Base-by-base conservation (phyloP, 2,329 filamentous ascomycete genomes). In the Falciphora oryzae region DNA sequence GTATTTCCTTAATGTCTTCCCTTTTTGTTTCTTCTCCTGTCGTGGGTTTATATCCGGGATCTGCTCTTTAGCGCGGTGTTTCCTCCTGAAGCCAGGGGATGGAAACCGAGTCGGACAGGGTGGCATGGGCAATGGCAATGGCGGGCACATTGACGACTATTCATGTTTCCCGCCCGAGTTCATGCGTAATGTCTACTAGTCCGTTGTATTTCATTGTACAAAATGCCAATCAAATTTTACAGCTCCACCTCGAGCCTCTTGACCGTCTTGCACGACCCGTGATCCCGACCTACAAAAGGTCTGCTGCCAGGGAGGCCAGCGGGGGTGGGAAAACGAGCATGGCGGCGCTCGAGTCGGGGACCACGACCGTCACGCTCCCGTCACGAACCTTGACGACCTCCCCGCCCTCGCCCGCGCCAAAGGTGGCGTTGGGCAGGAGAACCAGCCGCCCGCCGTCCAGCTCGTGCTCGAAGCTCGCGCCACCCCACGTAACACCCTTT, bases 401-500 rank as follows among this genome's bases (percentile, higher is more conserved):
- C 38, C 2, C 1, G 38, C 18, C 38, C 16, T 22, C 18, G 7
- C 38, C 16, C 18, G 18, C 18, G 1, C 81, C 82, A 25, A 75
- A 71, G 4, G 85, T 88, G 18, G 86, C 79, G 70, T 89, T 88
- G 0, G 66, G 65, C 72, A 88, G 68, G 65, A 78, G 71, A 44
- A 86, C 83, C 2, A 85, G 83, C 71, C 72, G 75, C 0, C 85
- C 86, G 4, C 76, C 68, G 14, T 82, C 78, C 62, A 88, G 73
- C 72, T 89, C 85, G 65, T 81, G 82, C 69, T 88, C 85, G 68
- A 86, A 89, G 67, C 83, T 88, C 70, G 76, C 80, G 1, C 85
- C 86, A 71, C 88, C 84, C 75, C 81, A 89, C 0, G 84, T 83
- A 58, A 88, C 81, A 0, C 85, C 86, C 0, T 82, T 82, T 28